A percentile compares a stretch with the other conserved stretches of the same genome.
Conservation (phyloP, 2,329 filamentous ascomycete genomes). For the Sarocladiaceae sp. region DNA sequence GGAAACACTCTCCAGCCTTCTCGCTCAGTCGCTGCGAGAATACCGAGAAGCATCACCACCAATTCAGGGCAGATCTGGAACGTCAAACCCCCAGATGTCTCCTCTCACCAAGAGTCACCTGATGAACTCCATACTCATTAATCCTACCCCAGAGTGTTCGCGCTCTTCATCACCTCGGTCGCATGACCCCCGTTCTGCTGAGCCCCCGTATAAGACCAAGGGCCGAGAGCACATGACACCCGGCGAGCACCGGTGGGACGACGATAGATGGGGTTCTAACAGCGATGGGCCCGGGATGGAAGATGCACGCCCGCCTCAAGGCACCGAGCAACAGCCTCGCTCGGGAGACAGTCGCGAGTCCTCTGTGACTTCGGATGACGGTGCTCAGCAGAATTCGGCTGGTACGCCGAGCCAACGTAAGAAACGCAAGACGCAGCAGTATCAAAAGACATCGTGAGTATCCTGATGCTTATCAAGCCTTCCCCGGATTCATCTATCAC, state of each 20-base stretch:
- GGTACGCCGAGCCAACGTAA: conserved; percentile 18
- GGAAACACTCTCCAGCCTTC: neutral
- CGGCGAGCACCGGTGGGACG: conserved; percentile 2
- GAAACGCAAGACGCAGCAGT: conserved; percentile 35
- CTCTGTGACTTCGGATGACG: conserved; percentile 7
- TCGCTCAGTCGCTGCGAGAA: neutral
- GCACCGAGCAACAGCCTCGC: conserved; percentile 6
- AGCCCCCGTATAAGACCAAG: conserved; percentile 4
- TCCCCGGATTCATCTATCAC: neutral
- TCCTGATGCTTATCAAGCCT: neutral
- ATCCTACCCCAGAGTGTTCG: conserved; percentile 5
- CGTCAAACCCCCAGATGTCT: neutral
- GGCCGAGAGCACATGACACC: conserved; percentile 4
- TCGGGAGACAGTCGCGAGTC: conserved; percentile 7
- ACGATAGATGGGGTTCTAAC: conserved; percentile 8
- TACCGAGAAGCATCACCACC: conserved; percentile 6
- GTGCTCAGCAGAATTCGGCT: conserved; percentile 14
- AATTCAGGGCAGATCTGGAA: neutral
- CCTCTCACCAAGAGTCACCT: neutral
- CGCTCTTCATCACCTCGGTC: neutral
- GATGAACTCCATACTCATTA: neutral
- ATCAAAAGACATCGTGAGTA: conserved; percentile 39
- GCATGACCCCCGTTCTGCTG: neutral
- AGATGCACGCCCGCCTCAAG: conserved; percentile 2
- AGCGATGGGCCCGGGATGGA: conserved; percentile 9